Percentiles rank a stretch among this genome's conserved stretches.
Conservation (phyloP, 257 asterid species). For the Nemophila menziesii region DNA sequence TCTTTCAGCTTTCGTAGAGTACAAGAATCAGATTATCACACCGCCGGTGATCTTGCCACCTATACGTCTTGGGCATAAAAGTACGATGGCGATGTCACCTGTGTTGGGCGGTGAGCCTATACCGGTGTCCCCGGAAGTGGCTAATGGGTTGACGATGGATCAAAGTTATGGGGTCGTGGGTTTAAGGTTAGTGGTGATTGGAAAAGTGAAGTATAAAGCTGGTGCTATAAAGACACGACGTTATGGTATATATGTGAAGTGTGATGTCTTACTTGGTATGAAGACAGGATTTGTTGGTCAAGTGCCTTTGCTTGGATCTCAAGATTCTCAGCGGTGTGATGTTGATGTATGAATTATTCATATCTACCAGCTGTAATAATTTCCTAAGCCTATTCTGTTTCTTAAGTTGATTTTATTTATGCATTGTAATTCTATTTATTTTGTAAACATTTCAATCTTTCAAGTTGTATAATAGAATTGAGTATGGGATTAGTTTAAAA, state of each 20-base stretch:
- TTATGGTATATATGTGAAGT: slow-evolving; percentile 27
- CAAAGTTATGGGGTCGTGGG: slow-evolving; percentile 47
- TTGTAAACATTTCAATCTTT: too few species aligned
- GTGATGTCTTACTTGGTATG: slow-evolving; percentile 42
- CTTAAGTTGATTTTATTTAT: too few species aligned
- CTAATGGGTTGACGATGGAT: slow-evolving; percentile 29
- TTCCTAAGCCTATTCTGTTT: not conserved
- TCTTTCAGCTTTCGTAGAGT: slow-evolving; percentile 38
- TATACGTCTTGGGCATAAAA: slow-evolving; percentile 31
- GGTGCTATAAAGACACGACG: slow-evolving; percentile 24
- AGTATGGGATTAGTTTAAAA: too few species aligned
- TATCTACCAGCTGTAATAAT: not conserved
- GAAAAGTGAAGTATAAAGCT: slow-evolving; percentile 37
- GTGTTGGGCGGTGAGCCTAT: slow-evolving; percentile 38
- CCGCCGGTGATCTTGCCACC: slow-evolving; percentile 40
- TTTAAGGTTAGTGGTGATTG: slow-evolving; percentile 35
- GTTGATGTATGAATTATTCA: not conserved
- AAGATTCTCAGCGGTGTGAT: slow-evolving; percentile 26
- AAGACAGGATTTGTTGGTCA: slow-evolving; percentile 38
- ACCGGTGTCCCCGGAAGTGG: slow-evolving; percentile 40
- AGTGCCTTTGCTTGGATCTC: slow-evolving; percentile 43
- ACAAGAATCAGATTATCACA: slow-evolving; percentile 43
- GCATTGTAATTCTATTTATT: not conserved
- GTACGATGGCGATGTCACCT: slow-evolving; percentile 57
- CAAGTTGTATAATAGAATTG: too few species aligned